Base-by-base conservation (phyloP, 2,329 filamentous ascomycete species). In the Teratosphaeria zuluensis region DNA sequence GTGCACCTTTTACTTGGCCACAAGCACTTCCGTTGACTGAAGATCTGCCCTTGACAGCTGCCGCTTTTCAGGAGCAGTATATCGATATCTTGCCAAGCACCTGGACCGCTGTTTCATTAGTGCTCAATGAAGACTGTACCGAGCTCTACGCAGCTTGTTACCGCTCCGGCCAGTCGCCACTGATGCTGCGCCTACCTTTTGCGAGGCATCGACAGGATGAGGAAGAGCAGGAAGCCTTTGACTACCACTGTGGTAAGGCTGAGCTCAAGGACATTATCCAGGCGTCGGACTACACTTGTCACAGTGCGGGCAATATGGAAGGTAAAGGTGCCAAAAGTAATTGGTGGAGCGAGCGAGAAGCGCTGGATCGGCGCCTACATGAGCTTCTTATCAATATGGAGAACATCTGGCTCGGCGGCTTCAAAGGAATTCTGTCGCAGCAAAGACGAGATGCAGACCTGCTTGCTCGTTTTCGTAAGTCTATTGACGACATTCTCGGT, bases 391-490 rank as follows among this genome's bases (percentile, higher is more conserved):
- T 85, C 57, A 95, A 90, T 60, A 88, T 99, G 46, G 92, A 99
- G 73, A 87, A 89, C 61, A 86, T 94, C 24, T 99, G 94, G 94
- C 83, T 99, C 4, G 92, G 92, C 54, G 94, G 94, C 0, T 99
- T 99, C 80, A 87, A 86, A 59, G 92, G 92, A 16, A 87, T 99
- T n/a, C 92, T 99, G 69, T 92, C 90, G 1, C 87, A 89, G 57
- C 83, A 88, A 56, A 73, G 78, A 54, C 80, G 81, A 42, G 80
- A 87, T 21, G 76, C 82, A 0, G 80, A 85, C 30, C 76, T 89
- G 11, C 76, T 97, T 33, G 81, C 83, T 4, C 83, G 83, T 32
- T 97, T 99, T 70, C 84, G 90, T 35, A 84, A 83, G 69, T 84
- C 83, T 4, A 91, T 99, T 63, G 82, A 92, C 57, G 83, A 82